Conservation (phyloP, 2,329 filamentous ascomycete genomes). For the Phyllosticta citriasiana region DNA sequence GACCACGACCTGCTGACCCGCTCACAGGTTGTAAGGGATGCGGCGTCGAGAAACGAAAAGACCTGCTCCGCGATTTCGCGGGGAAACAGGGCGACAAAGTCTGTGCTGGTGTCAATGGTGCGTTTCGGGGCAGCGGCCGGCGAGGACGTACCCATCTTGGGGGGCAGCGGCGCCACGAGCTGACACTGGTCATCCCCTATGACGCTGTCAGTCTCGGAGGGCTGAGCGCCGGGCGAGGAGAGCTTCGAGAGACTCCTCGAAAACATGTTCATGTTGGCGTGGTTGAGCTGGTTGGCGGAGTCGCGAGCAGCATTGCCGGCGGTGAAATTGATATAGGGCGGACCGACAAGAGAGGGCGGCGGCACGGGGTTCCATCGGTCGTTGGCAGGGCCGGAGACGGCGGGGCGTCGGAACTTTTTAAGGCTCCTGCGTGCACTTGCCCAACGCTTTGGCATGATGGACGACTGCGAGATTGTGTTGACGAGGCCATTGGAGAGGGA, state of each 20-base stretch:
- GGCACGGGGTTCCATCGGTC: constrained; percentile 20
- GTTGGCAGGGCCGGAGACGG: constrained; percentile 20
- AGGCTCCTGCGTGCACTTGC: constrained; percentile 6
- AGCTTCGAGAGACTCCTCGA: constrained; percentile 8
- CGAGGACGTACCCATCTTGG: constrained; percentile 6
- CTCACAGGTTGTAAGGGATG: constrained; percentile 45
- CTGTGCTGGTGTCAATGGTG: constrained; percentile 21
- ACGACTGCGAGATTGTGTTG: neutral
- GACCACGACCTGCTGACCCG: constrained; percentile 49
- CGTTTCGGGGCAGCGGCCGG: neutral
- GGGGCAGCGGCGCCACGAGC: constrained; percentile 5
- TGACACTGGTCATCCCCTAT: constrained; percentile 11
- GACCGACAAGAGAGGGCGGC: constrained; percentile 9
- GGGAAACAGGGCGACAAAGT: constrained; percentile 47
- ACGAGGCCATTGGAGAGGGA: constrained; percentile 1
- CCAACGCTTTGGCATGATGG: constrained; percentile 5
- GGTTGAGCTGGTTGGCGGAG: constrained; percentile 7
- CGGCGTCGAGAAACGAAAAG: constrained; percentile 49
- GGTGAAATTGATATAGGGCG: constrained; percentile 6
- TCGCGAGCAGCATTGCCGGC: constrained; percentile 7
- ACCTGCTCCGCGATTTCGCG: constrained; percentile 50
- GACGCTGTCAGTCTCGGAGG: constrained; percentile 11
- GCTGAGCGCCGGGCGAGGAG: constrained; percentile 2
- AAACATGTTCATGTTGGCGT: constrained; percentile 3
- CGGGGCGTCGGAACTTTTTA: constrained; percentile 17